Evolutionary conservation across 371 early-diverging fungal species (phyloP).

Genomic region (Blakeslea trispora): DNA sequence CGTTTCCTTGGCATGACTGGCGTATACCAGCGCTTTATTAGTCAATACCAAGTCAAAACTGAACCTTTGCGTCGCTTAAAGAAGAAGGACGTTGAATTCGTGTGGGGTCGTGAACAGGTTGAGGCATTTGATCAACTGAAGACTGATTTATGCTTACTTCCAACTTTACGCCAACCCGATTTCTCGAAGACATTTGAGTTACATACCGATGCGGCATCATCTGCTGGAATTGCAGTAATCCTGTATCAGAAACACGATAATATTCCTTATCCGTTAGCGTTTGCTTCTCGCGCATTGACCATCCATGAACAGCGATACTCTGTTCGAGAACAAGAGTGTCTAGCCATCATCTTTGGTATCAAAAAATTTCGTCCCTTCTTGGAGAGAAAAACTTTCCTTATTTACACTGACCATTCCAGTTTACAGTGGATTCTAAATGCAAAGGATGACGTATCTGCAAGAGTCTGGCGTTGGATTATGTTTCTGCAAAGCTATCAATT

Average conservation of each 20-base stretch:
- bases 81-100: conserved; percentile 4
- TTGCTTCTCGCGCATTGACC: conserved; percentile 7
- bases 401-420: conserved; percentile 13
- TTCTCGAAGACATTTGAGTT: neutral
- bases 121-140: neutral
- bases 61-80: neutral
- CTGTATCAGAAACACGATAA: neutral
- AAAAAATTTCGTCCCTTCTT: conserved; percentile 10
- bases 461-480: neutral
- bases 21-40: neutral
- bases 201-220: conserved; percentile 1
- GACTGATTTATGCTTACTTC: neutral
- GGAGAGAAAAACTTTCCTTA: neutral
- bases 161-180: neutral
- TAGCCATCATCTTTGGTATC: conserved; percentile 7
- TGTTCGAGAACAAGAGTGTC: conserved; percentile 3
- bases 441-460: conserved; percentile 1
- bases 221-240: neutral
- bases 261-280: conserved; percentile 4
- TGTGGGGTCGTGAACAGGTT: conserved; percentile 1
- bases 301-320: conserved; percentile 1
- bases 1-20: neutral
- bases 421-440: conserved; percentile 9
- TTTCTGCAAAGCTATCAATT: no score
- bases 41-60: neutral